A percentile compares a stretch with the other conserved stretches of the same genome.
Evolutionary conservation across 2,329 filamentous ascomycete genomes (phyloP).

Genomic region (Blastomyces emzantsi): DNA sequence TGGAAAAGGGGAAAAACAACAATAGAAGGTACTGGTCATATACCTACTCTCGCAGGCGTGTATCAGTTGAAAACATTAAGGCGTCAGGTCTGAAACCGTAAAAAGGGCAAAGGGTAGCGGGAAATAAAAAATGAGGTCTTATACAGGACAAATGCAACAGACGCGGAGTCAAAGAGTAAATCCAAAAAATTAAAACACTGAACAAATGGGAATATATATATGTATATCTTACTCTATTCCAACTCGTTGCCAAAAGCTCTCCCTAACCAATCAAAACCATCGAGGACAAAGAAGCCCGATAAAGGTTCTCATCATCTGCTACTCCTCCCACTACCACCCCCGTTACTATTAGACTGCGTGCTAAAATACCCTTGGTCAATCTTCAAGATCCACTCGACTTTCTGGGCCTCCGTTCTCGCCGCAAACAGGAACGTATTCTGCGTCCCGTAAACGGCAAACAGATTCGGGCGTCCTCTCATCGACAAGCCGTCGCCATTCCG

Average conservation of each 20-base stretch:
- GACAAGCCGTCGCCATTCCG: slow-evolving; percentile 24
- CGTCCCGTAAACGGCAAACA: slow-evolving; percentile 90
- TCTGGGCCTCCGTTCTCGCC: slow-evolving; percentile 78
- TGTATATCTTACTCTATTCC: not conserved
- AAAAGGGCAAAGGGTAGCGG: not conserved
- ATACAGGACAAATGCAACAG: not conserved
- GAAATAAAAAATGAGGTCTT: slow-evolving; percentile 1
- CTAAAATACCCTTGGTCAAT: slow-evolving; percentile 74
- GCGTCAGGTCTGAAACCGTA: slow-evolving; percentile 2
- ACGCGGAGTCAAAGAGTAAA: not conserved
- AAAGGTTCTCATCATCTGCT: not conserved
- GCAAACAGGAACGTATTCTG: slow-evolving; percentile 96
- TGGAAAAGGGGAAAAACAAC: not conserved
- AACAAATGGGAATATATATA: not conserved
- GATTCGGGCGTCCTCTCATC: slow-evolving; percentile 50
- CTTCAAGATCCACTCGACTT: slow-evolving; percentile 93
- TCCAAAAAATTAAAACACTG: not conserved
- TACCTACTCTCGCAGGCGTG: not conserved
- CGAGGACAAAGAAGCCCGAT: not conserved
- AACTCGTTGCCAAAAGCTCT: not conserved
- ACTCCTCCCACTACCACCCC: slow-evolving; percentile 3
- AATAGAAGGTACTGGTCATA: not conserved
- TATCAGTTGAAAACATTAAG: slow-evolving; percentile 3
- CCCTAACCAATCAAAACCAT: not conserved
- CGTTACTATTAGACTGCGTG: slow-evolving; percentile 2